Conservation (phyloP, 805 yeast species). For the Myxozyma mucilagina region DNA sequence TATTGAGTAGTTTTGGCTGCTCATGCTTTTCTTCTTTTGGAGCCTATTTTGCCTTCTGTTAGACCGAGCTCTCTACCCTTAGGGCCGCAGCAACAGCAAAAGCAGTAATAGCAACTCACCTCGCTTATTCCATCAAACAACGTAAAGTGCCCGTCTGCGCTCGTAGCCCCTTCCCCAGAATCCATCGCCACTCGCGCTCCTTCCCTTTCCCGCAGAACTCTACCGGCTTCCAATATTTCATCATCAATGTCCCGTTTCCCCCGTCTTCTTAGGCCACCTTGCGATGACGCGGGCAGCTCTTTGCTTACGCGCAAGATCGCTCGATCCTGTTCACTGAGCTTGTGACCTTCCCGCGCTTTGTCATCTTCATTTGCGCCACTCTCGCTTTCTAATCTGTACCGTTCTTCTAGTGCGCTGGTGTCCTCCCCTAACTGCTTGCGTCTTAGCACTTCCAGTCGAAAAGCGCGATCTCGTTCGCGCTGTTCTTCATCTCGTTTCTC, state of each 20-base stretch:
- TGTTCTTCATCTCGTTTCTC: slow-evolving; percentile 20
- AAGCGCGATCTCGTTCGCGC: slow-evolving; percentile 25
- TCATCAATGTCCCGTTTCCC: slow-evolving; percentile 5
- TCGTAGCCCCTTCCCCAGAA: neutral
- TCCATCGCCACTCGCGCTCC: neutral
- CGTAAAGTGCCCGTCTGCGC: slow-evolving; percentile 15
- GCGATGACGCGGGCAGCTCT: neutral
- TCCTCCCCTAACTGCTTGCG: slow-evolving; percentile 16
- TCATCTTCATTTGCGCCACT: neutral
- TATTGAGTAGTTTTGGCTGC: slow-evolving; percentile 6
- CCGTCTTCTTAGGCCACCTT: neutral
- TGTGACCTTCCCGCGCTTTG: neutral
- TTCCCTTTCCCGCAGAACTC: neutral
- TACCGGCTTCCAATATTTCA: slow-evolving; percentile 12
- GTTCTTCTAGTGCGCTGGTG: neutral
- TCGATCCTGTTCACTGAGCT: neutral
- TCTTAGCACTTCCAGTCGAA: slow-evolving; percentile 24
- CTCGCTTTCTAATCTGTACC: neutral
- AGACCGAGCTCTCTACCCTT: neutral
- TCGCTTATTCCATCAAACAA: slow-evolving; percentile 22
- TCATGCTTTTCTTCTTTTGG: neutral
- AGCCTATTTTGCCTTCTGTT: neutral
- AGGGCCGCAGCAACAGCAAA: neutral
- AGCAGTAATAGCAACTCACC: slow-evolving; percentile 1
- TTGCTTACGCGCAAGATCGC: neutral